phyloP scores from a whole-genome alignment of 257 asterid genomes.

The Nicotiana undulata region DNA sequence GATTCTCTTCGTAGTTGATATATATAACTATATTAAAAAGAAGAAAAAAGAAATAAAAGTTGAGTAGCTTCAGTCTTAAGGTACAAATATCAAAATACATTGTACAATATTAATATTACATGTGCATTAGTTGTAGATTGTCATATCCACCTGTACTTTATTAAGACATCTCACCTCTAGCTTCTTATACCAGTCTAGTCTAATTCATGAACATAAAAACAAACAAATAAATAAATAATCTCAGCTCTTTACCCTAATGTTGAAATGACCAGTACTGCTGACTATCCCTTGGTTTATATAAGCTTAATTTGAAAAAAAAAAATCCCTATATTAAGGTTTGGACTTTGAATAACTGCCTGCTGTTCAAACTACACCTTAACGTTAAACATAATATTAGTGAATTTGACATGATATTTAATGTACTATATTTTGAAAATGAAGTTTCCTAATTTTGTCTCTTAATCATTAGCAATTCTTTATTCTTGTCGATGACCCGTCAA shows the following conservation, averaged over 20 bases:
- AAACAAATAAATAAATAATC: background rate
- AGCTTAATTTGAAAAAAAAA: background rate
- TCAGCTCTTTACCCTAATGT: background rate
- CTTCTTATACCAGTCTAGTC: background rate
- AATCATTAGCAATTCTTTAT: conserved; percentile 17
- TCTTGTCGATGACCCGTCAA: conserved; percentile 16
- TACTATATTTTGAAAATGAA: conserved; percentile 39
- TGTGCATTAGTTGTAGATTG: background rate
- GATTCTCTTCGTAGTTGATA: too few relatives aligned
- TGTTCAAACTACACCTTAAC: conserved; percentile 57
- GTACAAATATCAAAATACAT: too few relatives aligned
- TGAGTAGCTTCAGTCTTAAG: too few relatives aligned
- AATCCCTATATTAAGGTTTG: conserved; percentile 57
- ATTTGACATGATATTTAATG: background rate
- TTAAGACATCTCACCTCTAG: background rate
- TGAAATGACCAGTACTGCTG: background rate
- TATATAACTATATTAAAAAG: too few relatives aligned
- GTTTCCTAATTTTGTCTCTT: conserved; percentile 34
- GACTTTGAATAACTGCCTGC: conserved; percentile 86
- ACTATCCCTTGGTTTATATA: conserved; percentile 5
- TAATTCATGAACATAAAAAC: background rate
- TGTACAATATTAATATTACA: background rate
- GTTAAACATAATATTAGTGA: conserved; percentile 13
- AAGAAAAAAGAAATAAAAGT: too few relatives aligned
- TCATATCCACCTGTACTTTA: background rate